phyloP scores from a whole-genome alignment of 2,329 filamentous ascomycete genomes.

The Achaetomium macrosporum region DNA sequence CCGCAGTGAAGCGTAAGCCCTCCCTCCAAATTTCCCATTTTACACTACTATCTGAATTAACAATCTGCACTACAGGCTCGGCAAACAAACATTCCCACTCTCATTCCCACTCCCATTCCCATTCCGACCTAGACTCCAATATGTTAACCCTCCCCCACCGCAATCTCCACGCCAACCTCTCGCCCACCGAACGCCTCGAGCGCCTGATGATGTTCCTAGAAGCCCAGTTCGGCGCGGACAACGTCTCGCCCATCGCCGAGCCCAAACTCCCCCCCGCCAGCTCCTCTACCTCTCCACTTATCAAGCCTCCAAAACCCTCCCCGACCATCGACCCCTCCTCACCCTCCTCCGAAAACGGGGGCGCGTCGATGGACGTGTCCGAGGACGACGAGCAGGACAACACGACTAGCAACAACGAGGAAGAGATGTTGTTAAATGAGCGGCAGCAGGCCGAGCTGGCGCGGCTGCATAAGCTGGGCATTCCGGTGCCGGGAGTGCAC shows the following conservation, averaged over 20 bases:
- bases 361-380: conserved; percentile 32
- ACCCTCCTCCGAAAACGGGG: conserved; percentile 20
- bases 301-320: background rate
- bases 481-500: conserved; percentile 82
- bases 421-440: conserved; percentile 38
- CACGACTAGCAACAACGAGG: conserved; percentile 21
- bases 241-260: conserved; percentile 68
- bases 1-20: conserved; percentile 78
- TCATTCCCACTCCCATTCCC: conserved; percentile 45
- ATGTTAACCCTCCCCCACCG: conserved; percentile 36
- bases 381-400: conserved; percentile 26
- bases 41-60: conserved; percentile 9
- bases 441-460: conserved; percentile 64
- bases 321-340: background rate
- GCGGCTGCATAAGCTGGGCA: conserved; percentile 73
- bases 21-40: conserved; percentile 9
- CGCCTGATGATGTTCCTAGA: conserved; percentile 94
- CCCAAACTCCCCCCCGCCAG: conserved; percentile 42
- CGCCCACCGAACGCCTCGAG: conserved; percentile 69
- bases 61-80: conserved; percentile 43
- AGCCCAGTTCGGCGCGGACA: conserved; percentile 84
- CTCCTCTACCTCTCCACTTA: background rate
- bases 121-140: conserved; percentile 28
- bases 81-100: conserved; percentile 50
- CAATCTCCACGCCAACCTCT: conserved; percentile 70